Evolutionary conservation across 371 early-diverging fungal genomes (phyloP), one percentile per base, ranked within the genome.

Genomic region (Rhizopus sp.): DNA sequence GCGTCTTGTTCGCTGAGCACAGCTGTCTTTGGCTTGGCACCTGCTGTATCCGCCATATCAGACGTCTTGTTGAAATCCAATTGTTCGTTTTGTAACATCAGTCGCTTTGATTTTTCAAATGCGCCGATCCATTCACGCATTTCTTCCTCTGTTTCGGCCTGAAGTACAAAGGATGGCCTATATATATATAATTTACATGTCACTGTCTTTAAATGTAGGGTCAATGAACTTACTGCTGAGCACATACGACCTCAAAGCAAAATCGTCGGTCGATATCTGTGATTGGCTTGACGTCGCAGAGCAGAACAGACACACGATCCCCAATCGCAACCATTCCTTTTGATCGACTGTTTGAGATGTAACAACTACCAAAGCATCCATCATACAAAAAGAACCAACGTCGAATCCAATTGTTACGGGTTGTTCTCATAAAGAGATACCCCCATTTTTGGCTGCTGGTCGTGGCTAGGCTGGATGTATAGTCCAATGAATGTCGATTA

Each of bases 121-220:
- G 73, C 68, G 15, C 59, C 54, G 16, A 88, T 78, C 89, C 89
- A 88, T 9, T 69, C 70, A 34, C 69, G 53, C 73, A 84, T 55
- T 5, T 81, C 84, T 2, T 82, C 73, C 50, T 86, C 84, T 9
- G 79, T 83, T 63, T 87, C 86, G 0, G 88, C 89, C 62, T 85
- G 82, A 15, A 83, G 53, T 37, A 81, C 32, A 49, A 75, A 73
- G 0, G 73, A 66, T 9, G 68, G 46, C 29, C 46, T 46, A 29
- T n/a, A 46, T 9, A 23, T 7, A 46, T 29, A 23, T 1, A 45
- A 46, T 29, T 29, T 8, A 41, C 4, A 23, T n/a, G 1, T 17
- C 8, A 2, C 7, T 9, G 10, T 29, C 29, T 23, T 17, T 29
- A 29, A 29, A 9, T 1, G 42, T 6, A 15, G n/a, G 42, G 15